phyloP scores from a whole-genome alignment of 2,329 filamentous ascomycete species.

The Epichloe uncinata region DNA sequence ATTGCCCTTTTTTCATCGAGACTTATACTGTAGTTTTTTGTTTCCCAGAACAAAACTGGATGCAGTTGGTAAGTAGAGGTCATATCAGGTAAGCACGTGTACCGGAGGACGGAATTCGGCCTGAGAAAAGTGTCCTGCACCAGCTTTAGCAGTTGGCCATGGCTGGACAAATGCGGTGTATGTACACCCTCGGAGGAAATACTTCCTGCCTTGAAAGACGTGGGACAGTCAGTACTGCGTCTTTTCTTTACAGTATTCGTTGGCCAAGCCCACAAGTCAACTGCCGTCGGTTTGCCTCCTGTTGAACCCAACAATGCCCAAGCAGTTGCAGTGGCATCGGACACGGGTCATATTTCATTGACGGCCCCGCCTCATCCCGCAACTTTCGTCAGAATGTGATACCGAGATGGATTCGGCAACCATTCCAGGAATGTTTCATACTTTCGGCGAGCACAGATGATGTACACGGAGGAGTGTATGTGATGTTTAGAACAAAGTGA shows the following conservation, averaged over 20 bases:
- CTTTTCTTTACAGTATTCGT: not conserved
- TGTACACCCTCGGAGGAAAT: not conserved
- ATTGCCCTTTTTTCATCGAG: not conserved
- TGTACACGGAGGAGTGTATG: not conserved
- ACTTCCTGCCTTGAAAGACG: not conserved
- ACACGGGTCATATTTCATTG: conserved; percentile 2
- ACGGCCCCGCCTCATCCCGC: conserved; percentile 5
- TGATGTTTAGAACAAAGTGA: not conserved
- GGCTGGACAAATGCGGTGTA: conserved; percentile 1
- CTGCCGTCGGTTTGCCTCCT: conserved; percentile 5
- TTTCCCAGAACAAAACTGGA: not conserved
- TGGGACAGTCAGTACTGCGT: conserved; percentile 1
- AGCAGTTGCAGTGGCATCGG: conserved; percentile 1
- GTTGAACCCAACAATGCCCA: conserved; percentile 5
- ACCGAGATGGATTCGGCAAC: conserved; percentile 1
- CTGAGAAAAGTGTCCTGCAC: not conserved
- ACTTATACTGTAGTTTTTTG: not conserved
- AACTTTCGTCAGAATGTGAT: conserved; percentile 1
- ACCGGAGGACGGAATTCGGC: not conserved
- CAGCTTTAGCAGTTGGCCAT: not conserved
- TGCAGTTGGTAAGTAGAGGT: not conserved
- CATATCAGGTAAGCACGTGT: not conserved
- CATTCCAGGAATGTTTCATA: conserved; percentile 1
- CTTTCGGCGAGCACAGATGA: not conserved
- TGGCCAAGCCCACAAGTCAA: conserved; percentile 1